Evolutionary conservation across 345 rosid genomes (phyloP).

Genomic region (Eucalyptus cloeziana): DNA sequence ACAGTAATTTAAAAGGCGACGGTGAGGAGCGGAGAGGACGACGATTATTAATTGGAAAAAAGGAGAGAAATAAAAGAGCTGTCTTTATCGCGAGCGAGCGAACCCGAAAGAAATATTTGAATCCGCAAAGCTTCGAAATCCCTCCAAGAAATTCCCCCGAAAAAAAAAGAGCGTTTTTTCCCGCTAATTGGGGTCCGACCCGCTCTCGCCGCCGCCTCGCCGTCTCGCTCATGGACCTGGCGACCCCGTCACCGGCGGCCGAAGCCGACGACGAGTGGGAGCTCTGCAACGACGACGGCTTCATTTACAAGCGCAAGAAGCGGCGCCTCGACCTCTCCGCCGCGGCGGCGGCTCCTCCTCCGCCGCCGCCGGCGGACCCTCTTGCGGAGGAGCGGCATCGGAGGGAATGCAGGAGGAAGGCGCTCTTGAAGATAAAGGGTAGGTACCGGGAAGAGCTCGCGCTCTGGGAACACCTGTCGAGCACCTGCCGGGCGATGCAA

Average conservation of each 20-base stretch:
- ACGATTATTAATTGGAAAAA: neutral
- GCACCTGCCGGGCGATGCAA: conserved; percentile 35
- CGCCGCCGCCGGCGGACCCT: conserved; percentile 1
- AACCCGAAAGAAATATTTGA: neutral
- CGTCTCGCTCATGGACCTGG: conserved; percentile 1
- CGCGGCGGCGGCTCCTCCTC: neutral
- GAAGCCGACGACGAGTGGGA: conserved; percentile 46
- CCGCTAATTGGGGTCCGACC: neutral
- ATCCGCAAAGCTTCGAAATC: neutral
- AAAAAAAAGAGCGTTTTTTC: neutral
- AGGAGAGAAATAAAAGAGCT: neutral
- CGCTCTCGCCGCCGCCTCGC: neutral
- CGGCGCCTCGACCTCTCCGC: conserved; percentile 17
- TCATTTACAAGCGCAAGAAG: conserved; percentile 62
- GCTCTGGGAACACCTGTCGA: conserved; percentile 58
- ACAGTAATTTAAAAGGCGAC: neutral
- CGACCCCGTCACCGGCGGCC: neutral
- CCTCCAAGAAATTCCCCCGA: neutral
- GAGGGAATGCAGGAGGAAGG: conserved; percentile 26
- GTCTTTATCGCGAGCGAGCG: neutral
- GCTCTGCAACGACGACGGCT: conserved; percentile 62
- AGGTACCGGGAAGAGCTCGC: conserved; percentile 50
- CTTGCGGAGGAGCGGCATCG: conserved; percentile 21
- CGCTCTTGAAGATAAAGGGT: conserved; percentile 35
- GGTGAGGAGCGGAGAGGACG: neutral